Conservation (phyloP, 805 yeast species). For the Zygosaccharomyces lentus region DNA sequence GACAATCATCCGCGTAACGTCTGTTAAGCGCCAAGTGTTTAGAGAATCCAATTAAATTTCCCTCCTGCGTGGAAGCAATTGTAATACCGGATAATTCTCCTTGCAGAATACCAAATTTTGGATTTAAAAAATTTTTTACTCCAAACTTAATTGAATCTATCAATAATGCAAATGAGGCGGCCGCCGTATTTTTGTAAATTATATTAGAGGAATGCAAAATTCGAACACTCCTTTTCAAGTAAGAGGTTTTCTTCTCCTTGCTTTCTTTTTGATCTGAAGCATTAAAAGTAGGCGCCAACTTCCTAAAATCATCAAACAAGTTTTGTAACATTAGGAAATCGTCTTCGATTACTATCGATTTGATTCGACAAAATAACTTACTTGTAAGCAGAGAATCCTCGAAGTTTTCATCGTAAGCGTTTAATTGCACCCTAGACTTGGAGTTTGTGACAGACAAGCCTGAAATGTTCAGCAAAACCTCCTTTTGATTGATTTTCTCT, state of each 20-base stretch:
- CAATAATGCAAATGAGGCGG: constrained; percentile 16
- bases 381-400: constrained; percentile 10
- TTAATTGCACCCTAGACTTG: constrained; percentile 13
- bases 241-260: constrained; percentile 5
- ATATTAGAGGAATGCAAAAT: constrained; percentile 26
- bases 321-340: background rate
- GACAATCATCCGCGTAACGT: constrained; percentile 12
- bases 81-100: constrained; percentile 9
- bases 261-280: background rate
- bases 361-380: constrained; percentile 6
- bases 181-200: constrained; percentile 18
- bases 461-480: constrained; percentile 1
- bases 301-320: constrained; percentile 3
- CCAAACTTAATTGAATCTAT: constrained; percentile 13
- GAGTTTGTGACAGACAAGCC: constrained; percentile 6
- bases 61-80: constrained; percentile 16
- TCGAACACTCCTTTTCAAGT: constrained; percentile 27
- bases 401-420: constrained; percentile 11
- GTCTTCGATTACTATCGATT: constrained; percentile 8
- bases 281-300: constrained; percentile 1
- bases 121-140: constrained; percentile 12
- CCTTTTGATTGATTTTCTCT: background rate
- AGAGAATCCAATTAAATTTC: constrained; percentile 13
- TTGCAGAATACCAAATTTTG: constrained; percentile 20
- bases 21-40: constrained; percentile 17